Percentiles rank a stretch among this genome's conserved stretches.
These are phyloP conservation scores for Nemania bipapillata DNA, from an alignment of 2,329 filamentous ascomycete species.

Conservation along the genomic window DNA sequence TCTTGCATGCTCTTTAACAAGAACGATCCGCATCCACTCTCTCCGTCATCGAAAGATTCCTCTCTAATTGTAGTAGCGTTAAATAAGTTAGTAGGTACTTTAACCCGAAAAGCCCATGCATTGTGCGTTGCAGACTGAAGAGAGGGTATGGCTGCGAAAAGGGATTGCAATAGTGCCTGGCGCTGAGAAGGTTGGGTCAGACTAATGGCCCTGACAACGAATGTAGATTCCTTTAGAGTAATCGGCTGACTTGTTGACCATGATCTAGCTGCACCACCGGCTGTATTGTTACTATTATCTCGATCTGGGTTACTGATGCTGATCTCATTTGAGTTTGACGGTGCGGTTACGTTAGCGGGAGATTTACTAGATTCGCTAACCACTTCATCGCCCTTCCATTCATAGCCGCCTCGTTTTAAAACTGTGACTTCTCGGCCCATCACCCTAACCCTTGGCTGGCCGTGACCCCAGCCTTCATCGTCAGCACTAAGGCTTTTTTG, in stretches of 20 bases:
- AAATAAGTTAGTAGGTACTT: slow-evolving; percentile 50
- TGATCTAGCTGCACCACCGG: slow-evolving; percentile 44
- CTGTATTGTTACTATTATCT: slow-evolving; percentile 29
- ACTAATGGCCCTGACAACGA: slow-evolving; percentile 64
- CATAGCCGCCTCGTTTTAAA: slow-evolving; percentile 80
- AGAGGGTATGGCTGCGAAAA: slow-evolving; percentile 61
- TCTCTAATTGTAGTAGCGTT: slow-evolving; percentile 57
- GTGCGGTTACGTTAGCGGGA: slow-evolving; percentile 28
- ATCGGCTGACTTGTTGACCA: slow-evolving; percentile 66
- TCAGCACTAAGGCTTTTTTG: slow-evolving; percentile 72
- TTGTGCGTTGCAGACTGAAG: slow-evolving; percentile 69
- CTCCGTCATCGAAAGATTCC: slow-evolving; percentile 70
- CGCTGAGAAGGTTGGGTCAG: slow-evolving; percentile 57
- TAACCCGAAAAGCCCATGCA: slow-evolving; percentile 63
- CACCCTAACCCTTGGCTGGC: slow-evolving; percentile 77
- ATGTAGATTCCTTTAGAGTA: slow-evolving; percentile 65
- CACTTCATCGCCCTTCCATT: slow-evolving; percentile 61
- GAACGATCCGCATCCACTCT: slow-evolving; percentile 67
- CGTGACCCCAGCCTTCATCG: slow-evolving; percentile 76
- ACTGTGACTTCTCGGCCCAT: slow-evolving; percentile 79
- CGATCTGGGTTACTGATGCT: slow-evolving; percentile 37
- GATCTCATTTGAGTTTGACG: slow-evolving; percentile 36
- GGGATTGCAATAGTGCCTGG: slow-evolving; percentile 57
- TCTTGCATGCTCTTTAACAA: slow-evolving; percentile 66
- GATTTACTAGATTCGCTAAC: slow-evolving; percentile 38